Evolutionary conservation across 176 grass and related monocot species (phyloP).

Genomic region (Lolium multiflorum): DNA sequence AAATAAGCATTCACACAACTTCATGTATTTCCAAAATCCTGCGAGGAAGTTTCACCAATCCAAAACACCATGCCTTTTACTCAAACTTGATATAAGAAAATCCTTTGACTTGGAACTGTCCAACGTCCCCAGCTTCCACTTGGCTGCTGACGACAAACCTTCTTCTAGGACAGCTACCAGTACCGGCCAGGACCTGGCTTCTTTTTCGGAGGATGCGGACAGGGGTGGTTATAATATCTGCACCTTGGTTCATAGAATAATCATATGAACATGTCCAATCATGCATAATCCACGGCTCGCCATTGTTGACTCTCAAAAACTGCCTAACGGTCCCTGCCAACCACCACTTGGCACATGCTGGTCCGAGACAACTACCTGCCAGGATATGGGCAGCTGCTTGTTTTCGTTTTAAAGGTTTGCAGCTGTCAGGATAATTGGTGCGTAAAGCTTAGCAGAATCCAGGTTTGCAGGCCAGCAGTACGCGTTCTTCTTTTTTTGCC

Average conservation of each 20-base stretch:
- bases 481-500: not conserved
- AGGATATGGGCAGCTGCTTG: not conserved
- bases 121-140: not conserved
- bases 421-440: not conserved
- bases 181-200: not conserved
- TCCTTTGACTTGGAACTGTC: not conserved
- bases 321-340: conserved; percentile 2
- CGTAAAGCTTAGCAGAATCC: not conserved
- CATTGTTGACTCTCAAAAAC: conserved; percentile 11
- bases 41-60: no score
- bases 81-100: no score
- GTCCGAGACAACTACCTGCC: not conserved
- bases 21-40: no score
- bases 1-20: no score
- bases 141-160: not conserved
- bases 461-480: not conserved
- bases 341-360: not conserved
- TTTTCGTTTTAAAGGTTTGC: not conserved
- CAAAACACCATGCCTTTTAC: no score
- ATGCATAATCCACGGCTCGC: not conserved
- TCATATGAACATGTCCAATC: not conserved
- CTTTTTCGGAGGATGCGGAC: not conserved
- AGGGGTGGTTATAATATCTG: not conserved
- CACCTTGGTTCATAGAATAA: not conserved
- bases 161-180: not conserved